Percentiles rank a stretch among this genome's conserved stretches.
These are phyloP conservation scores for Colletotrichum sp. DNA, from an alignment of 2,329 filamentous ascomycete species.

Conservation along the genomic window DNA sequence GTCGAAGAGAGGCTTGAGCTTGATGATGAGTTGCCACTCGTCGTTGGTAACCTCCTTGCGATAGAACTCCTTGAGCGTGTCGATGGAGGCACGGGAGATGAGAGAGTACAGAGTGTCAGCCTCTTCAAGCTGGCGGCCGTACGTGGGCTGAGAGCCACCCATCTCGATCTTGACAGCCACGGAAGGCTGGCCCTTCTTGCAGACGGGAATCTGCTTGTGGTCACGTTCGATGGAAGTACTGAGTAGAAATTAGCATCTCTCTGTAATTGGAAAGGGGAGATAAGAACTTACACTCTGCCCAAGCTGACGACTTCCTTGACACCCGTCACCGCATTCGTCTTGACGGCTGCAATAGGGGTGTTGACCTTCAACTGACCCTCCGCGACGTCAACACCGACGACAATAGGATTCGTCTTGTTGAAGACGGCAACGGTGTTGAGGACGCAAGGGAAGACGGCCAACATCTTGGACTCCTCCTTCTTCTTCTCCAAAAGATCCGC, in stretches of 20 bases:
- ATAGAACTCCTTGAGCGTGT: conserved; percentile 96
- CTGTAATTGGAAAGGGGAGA: neutral
- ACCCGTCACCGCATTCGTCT: conserved; percentile 78
- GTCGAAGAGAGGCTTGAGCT: conserved; percentile 94
- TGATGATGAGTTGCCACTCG: conserved; percentile 93
- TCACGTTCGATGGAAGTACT: conserved; percentile 97
- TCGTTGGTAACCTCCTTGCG: conserved; percentile 85
- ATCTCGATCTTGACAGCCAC: conserved; percentile 98
- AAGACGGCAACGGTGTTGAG: conserved; percentile 90
- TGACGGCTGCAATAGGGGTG: conserved; percentile 89
- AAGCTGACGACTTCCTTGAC: conserved; percentile 83
- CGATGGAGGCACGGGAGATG: conserved; percentile 87
- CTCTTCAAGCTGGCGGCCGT: conserved; percentile 95
- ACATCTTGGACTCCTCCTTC: conserved; percentile 94
- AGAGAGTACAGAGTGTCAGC: conserved; percentile 85
- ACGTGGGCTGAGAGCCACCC: conserved; percentile 88
- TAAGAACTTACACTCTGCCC: conserved; percentile 84
- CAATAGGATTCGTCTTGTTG: conserved; percentile 97
- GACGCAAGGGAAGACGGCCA: conserved; percentile 97
- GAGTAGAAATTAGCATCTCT: conserved; percentile 26
- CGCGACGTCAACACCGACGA: conserved; percentile 93
- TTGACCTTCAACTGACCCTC: conserved; percentile 87
- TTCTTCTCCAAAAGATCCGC: conserved; percentile 83
- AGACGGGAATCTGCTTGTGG: conserved; percentile 90
- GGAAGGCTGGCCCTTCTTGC: conserved; percentile 96